Percentiles rank a stretch among this genome's conserved stretches.
Evolutionary conservation across 768 basidiomycete genomes (phyloP).

Genomic region (Kwoniella pini): DNA sequence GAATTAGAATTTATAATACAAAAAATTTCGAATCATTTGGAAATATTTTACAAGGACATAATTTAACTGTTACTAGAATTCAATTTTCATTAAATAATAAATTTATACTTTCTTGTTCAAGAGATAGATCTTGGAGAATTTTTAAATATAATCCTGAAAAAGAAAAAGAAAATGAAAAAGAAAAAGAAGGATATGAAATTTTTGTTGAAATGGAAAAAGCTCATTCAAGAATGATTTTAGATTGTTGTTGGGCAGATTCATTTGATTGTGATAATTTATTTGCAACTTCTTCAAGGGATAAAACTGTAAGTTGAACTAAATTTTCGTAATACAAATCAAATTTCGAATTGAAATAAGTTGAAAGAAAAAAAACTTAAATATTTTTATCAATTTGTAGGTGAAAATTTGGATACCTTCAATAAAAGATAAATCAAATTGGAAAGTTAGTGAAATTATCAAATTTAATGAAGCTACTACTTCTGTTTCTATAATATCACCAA

Average conservation of each 20-base stretch:
- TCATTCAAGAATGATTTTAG: constrained; percentile 93
- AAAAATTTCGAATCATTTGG: constrained; percentile 70
- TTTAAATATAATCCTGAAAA: constrained; percentile 60
- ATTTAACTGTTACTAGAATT: constrained; percentile 84
- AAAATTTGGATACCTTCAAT: constrained; percentile 71
- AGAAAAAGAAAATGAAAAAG: constrained; percentile 42
- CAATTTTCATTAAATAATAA: constrained; percentile 84
- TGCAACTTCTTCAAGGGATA: constrained; percentile 92
- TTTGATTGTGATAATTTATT: constrained; percentile 61
- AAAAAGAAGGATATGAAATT: constrained; percentile 60
- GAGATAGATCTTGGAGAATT: constrained; percentile 89
- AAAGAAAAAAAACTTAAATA: no score
- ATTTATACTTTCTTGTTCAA: constrained; percentile 76
- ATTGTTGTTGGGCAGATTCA: constrained; percentile 80
- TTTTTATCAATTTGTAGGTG: no score
- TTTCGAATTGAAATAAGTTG: no score
- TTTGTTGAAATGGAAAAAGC: constrained; percentile 70
- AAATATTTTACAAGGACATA: constrained; percentile 74
- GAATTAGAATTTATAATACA: constrained; percentile 78
- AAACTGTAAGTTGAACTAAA: constrained; percentile 64
- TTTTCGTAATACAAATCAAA: no score
- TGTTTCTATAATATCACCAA: constrained; percentile 63
- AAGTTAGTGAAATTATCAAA: constrained; percentile 64
- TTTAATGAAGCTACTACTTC: constrained; percentile 78
- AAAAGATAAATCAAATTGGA: constrained; percentile 60